Evolutionary conservation across 768 basidiomycete genomes (phyloP), one percentile per base, ranked within the genome.

Genomic region (Cyclocybe cylindracea): DNA sequence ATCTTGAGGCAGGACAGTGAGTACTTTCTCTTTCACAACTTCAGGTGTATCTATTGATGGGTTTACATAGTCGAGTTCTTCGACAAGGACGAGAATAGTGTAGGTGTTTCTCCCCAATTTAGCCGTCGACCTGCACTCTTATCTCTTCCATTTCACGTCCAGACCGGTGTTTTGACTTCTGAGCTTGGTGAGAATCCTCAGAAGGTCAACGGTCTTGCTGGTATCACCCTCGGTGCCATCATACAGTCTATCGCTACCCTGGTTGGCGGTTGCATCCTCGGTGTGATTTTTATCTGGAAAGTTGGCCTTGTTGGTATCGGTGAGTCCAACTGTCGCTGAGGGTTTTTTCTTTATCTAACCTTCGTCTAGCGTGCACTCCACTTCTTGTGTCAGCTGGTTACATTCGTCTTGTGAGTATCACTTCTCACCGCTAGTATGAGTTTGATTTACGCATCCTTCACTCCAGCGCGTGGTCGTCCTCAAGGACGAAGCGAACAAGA

Each of bases 1-100:
- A 86, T 94, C 49, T 70, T 97, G 13, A 79, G 91, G 43, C 93
- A 95, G 74, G 95, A 96, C 62, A 84, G 88, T 83, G 60, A 70
- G 79, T 82, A 5, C 35, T 33, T n/a, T 39, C 4, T 5, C 13
- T 13, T 53, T 35, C 11, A 1, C 5, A 4, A 34, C 6, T 18
- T 13, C 11, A 24, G 13, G 11, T 33, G 14, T 19, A 16, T 14
- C 43, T 18, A 18, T 40, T 66, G 48, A 53, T 44, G 10, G 10
- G 18, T 14, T 34, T 50, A 45, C 39, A 32, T 53, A 87, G 84
- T 90, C 57, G 86, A 84, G 54, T 94, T 85, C 75, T 95, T 94
- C 53, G 93, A 95, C 67, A 83, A 82, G 68, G 89, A 91, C 14
- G 82, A 87, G 67, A 82, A 95, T 65, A 88, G 75, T 46, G 84